Base-by-base conservation (phyloP, 495 filamentous ascomycete species). In the Hypomontagnella monticulosa region DNA sequence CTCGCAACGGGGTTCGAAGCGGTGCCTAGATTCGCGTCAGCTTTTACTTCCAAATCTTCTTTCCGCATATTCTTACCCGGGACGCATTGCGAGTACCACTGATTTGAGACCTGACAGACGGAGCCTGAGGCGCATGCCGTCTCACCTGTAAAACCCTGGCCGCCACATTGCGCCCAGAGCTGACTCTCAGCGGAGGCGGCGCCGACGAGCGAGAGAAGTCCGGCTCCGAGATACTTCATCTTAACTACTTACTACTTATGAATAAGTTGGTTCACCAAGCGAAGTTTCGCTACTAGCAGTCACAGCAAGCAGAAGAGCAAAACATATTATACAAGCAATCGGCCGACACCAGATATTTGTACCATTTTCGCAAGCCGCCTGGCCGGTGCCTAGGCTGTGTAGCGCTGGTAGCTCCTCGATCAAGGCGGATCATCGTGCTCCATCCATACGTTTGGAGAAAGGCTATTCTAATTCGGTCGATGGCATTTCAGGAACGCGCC, bases 131-230 rank as follows among this genome's bases (percentile, higher is more conserved):
- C 69, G 55, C 84, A 86, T 30, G 72, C 78, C 1, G 78, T 82
- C 1, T 80, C 47, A 12, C 83, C 84, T 6, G 66, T 70, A 77
- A 81, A 85, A 20, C 73, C 69, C 34, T 32, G 65, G 10, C 84
- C 84, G 32, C 84, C 83, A 41, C 84, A 86, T 50, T 86, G 84
- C 0, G 75, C 82, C 55, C 70, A 80, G 43, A 61, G 49, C 43
- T 64, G 47, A 15, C 57, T 52, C 11, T 65, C 47, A 7, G 66
- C 61, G 0, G 64, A 66, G 52, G 32, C 66, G 2, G 57, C 47
- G 23, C 64, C 55, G 18, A 46, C 14, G 19, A 74, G 62, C 9
- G 67, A 50, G 37, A 73, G 55, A 20, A 69, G 61, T 9, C 57
- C 50, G 6, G 62, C 47, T 57, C 44, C 18, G 47, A 66, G 32